Evolutionary conservation across 176 grass and related monocot species (phyloP).

Genomic region (Lolium rigidum): DNA sequence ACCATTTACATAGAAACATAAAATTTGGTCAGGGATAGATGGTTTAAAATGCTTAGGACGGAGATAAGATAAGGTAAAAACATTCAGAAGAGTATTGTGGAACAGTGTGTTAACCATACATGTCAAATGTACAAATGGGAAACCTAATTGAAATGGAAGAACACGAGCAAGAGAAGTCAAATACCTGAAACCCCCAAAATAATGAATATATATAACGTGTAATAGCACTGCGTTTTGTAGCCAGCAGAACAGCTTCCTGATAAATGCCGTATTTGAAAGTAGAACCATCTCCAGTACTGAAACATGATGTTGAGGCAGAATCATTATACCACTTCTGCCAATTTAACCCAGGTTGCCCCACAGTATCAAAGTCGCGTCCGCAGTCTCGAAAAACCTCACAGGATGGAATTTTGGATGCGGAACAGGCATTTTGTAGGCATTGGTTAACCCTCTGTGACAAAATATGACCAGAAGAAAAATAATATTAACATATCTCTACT

Average conservation of each 20-base stretch:
- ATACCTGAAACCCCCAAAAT: slow-evolving; percentile 99
- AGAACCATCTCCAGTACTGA: slow-evolving; percentile 26
- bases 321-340: slow-evolving; percentile 59
- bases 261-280: slow-evolving; percentile 93
- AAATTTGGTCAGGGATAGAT: not conserved
- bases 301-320: slow-evolving; percentile 58
- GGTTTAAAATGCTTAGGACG: not conserved
- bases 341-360: slow-evolving; percentile 19
- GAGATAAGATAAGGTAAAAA: not conserved
- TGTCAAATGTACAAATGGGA: slow-evolving; percentile 23
- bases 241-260: slow-evolving; percentile 69
- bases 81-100: not conserved
- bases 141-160: not conserved
- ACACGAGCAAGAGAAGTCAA: not conserved
- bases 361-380: slow-evolving; percentile 42
- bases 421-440: slow-evolving; percentile 79
- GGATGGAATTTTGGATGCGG: slow-evolving; percentile 26
- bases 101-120: slow-evolving; percentile 4
- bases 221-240: slow-evolving; percentile 64
- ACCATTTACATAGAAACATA: slow-evolving; percentile 8
- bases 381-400: slow-evolving; percentile 76
- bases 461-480: slow-evolving; percentile 34
- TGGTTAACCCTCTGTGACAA: slow-evolving; percentile 89
- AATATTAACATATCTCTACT: not conserved
- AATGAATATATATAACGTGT: slow-evolving; percentile 88